phyloP scores from a whole-genome alignment of 78 protist species.

The slime mould (Dictyostelium discoideum) region DNA sequence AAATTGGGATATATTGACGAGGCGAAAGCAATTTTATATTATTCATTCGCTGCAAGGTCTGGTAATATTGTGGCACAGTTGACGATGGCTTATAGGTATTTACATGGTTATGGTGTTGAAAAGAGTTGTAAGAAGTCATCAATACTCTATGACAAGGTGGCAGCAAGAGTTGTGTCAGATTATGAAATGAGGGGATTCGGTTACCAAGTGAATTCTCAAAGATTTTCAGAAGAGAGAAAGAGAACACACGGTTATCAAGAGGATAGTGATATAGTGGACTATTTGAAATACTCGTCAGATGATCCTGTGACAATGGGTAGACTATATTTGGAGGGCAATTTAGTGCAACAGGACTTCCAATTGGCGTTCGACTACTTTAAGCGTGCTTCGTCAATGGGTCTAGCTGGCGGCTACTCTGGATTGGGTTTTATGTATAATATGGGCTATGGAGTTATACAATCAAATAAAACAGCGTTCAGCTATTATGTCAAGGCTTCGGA shows the following conservation, averaged over 20 bases:
- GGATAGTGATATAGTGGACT: slow-evolving; percentile 77
- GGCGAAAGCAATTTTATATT: slow-evolving; percentile 51
- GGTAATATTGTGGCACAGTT: slow-evolving; percentile 72
- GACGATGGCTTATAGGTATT: slow-evolving; percentile 84
- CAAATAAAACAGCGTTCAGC: slow-evolving; percentile 70
- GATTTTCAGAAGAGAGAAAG: neutral
- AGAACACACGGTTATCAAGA: neutral
- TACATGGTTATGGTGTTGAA: slow-evolving; percentile 82
- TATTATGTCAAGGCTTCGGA: slow-evolving; percentile 70
- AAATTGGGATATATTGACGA: slow-evolving; percentile 42
- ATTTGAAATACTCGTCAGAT: slow-evolving; percentile 85
- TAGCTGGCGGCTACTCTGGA: slow-evolving; percentile 66
- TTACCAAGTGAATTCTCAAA: slow-evolving; percentile 20
- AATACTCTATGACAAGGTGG: slow-evolving; percentile 75
- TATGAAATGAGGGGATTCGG: slow-evolving; percentile 47
- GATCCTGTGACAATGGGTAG: slow-evolving; percentile 86
- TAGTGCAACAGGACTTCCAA: slow-evolving; percentile 60
- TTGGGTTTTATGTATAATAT: slow-evolving; percentile 84
- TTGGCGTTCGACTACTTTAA: slow-evolving; percentile 68
- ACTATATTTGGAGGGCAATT: slow-evolving; percentile 81
- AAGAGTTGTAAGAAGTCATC: slow-evolving; percentile 78
- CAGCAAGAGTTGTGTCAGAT: slow-evolving; percentile 45
- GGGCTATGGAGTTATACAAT: slow-evolving; percentile 77
- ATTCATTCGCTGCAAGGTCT: slow-evolving; percentile 83
- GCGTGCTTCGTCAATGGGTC: slow-evolving; percentile 49